Evolutionary conservation across 106 monocot species (phyloP).

Genomic region (Allium sativum): DNA sequence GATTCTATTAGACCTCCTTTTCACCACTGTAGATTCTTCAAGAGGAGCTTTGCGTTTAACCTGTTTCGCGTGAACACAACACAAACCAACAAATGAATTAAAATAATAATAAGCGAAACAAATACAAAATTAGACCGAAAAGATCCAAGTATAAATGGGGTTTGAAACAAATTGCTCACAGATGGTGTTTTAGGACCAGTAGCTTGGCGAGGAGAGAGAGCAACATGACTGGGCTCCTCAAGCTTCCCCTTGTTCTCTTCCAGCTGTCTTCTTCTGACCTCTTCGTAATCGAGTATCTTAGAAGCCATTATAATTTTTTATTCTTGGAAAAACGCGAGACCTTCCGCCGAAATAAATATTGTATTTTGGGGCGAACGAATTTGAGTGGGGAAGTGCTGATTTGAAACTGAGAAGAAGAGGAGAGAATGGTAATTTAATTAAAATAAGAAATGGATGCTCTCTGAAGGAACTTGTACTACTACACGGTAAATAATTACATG

Average conservation of each 20-base stretch:
- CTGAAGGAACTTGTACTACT: no score
- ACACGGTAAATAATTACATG: no score
- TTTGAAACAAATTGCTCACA: conserved; percentile 36
- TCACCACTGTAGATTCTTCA: conserved; percentile 6
- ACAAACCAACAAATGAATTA: not conserved
- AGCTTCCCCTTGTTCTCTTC: conserved; percentile 82
- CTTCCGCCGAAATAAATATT: no score
- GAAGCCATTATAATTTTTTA: not conserved
- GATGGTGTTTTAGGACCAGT: conserved; percentile 4
- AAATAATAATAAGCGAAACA: not conserved
- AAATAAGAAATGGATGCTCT: no score
- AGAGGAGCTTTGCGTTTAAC: conserved; percentile 23
- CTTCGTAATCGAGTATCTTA: conserved; percentile 29
- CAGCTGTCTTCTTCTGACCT: conserved; percentile 48
- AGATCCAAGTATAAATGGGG: not conserved
- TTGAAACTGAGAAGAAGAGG: no score
- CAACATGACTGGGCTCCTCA: conserved; percentile 64
- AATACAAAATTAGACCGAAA: not conserved
- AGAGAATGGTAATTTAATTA: no score
- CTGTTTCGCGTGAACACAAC: conserved; percentile 24
- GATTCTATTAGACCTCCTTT: conserved; percentile 44
- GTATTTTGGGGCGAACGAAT: no score
- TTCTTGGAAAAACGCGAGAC: not conserved
- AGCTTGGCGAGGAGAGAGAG: conserved; percentile 22
- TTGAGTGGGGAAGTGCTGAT: no score